Percentiles rank a stretch among this genome's conserved stretches.
Conservation (phyloP, 768 basidiomycete species). For the Pleurotus platypus region DNA sequence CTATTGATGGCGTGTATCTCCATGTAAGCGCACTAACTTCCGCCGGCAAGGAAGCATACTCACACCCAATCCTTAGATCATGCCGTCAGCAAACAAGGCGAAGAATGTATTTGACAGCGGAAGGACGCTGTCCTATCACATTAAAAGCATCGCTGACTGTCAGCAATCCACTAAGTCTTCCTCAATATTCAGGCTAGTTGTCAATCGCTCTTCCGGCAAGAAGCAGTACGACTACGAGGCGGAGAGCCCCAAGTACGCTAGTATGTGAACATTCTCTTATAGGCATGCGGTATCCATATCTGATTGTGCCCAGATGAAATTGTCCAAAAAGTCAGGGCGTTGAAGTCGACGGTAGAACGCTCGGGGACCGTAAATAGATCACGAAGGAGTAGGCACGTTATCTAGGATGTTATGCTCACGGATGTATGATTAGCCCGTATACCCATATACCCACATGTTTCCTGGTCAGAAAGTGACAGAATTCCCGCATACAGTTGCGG, state of each 20-base stretch:
- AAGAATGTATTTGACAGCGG: slow-evolving; percentile 85
- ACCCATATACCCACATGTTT: no score
- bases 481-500: no score
- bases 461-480: no score
- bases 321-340: slow-evolving; percentile 63
- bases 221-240: slow-evolving; percentile 99
- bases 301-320: slow-evolving; percentile 55
- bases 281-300: slow-evolving; percentile 4
- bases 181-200: slow-evolving; percentile 84
- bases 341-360: slow-evolving; percentile 64
- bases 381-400: slow-evolving; percentile 59
- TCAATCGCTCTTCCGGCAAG: slow-evolving; percentile 67
- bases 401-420: slow-evolving; percentile 18
- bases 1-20: slow-evolving; percentile 93
- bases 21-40: slow-evolving; percentile 43
- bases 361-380: slow-evolving; percentile 61
- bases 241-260: slow-evolving; percentile 76
- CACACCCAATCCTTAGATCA: slow-evolving; percentile 50
- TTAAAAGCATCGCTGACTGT: slow-evolving; percentile 80
- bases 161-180: slow-evolving; percentile 80
- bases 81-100: slow-evolving; percentile 77
- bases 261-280: slow-evolving; percentile 36
- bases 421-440: no score
- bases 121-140: slow-evolving; percentile 90
- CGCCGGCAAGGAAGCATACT: background rate